phyloP scores from a whole-genome alignment of 2,329 filamentous ascomycete species.

The Penicillium sp. region DNA sequence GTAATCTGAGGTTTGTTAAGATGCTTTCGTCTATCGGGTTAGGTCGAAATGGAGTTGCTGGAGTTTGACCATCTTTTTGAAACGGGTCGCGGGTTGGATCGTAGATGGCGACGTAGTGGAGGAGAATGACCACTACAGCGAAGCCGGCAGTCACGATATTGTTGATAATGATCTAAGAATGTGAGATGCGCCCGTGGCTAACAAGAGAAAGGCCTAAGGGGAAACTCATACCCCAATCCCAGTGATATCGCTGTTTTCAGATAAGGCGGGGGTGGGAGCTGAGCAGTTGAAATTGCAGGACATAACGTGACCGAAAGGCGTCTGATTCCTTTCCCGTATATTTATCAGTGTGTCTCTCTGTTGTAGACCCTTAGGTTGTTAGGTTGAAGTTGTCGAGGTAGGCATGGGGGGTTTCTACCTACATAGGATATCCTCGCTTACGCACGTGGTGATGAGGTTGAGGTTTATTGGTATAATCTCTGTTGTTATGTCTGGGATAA shows the following conservation, averaged over 20 bases:
- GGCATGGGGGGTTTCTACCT: not conserved
- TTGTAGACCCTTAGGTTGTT: not conserved
- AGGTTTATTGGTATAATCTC: not conserved
- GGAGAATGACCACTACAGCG: not conserved
- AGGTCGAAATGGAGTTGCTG: not conserved
- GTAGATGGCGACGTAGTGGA: conserved; percentile 6
- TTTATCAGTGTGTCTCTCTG: not conserved
- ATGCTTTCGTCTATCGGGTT: conserved; percentile 2
- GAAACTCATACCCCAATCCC: not conserved
- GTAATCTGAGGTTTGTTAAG: not conserved
- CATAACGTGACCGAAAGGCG: not conserved
- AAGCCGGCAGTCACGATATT: conserved; percentile 10
- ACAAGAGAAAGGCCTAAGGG: not conserved
- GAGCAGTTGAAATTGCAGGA: not conserved
- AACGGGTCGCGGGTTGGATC: conserved; percentile 6
- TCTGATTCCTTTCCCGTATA: not conserved
- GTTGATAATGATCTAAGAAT: conserved; percentile 7
- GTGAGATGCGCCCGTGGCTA: not conserved
- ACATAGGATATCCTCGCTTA: not conserved
- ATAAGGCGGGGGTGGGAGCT: not conserved
- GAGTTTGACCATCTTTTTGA: not conserved
- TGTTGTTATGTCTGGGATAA: not conserved
- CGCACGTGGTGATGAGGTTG: not conserved
- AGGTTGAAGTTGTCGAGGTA: not conserved
- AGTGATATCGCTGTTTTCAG: not conserved